Conservation (phyloP, 768 basidiomycete species). For the Mycena pura region DNA sequence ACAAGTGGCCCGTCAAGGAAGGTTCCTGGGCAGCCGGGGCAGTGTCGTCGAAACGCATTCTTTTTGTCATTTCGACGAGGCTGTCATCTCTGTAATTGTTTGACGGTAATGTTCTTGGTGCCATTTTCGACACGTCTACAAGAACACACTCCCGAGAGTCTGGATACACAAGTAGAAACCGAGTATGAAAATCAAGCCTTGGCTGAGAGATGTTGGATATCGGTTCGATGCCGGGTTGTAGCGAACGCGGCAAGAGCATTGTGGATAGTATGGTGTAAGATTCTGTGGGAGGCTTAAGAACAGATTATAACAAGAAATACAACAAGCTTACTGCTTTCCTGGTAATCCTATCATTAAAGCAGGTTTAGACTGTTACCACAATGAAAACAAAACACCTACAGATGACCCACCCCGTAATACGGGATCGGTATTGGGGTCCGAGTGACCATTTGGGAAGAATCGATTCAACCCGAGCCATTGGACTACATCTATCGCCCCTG, state of each 20-base stretch:
- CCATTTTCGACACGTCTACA: background rate
- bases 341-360: constrained; percentile 63
- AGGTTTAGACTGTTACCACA: background rate
- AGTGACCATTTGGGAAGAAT: constrained; percentile 13
- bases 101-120: background rate
- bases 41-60: constrained; percentile 10
- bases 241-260: background rate
- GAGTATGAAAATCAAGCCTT: background rate
- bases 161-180: constrained; percentile 2
- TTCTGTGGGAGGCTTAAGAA: background rate
- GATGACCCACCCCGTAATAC: constrained; percentile 10
- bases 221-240: background rate
- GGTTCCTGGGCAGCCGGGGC: background rate
- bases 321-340: constrained; percentile 67
- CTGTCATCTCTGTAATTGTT: background rate
- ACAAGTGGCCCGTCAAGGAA: background rate
- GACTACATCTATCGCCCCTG: constrained; percentile 8
- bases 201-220: constrained; percentile 15
- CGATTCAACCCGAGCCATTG: constrained; percentile 20
- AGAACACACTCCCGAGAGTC: background rate
- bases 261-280: constrained; percentile 7
- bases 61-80: constrained; percentile 8
- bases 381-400: background rate
- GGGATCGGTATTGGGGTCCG: background rate
- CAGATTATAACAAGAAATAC: background rate